These are phyloP conservation scores for Hypoxylon fragiforme DNA, from an alignment of 495 filamentous ascomycete genomes.

Conservation along the genomic window DNA sequence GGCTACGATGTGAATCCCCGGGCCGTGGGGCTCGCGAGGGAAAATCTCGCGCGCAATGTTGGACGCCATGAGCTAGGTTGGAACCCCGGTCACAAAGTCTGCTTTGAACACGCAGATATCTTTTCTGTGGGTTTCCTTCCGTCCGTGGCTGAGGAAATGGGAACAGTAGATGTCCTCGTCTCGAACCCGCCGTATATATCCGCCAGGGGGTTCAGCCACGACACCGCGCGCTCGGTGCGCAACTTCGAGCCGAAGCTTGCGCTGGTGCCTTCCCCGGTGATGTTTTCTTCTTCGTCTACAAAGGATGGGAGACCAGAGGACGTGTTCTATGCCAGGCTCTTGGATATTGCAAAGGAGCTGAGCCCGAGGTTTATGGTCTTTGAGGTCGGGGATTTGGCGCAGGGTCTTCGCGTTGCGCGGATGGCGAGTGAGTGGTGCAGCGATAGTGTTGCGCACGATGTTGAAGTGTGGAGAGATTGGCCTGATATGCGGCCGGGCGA, in stretches of 20 bases:
- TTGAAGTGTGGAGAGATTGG: slow-evolving; percentile 61
- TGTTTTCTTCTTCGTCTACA: neutral
- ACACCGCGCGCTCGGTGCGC: slow-evolving; percentile 72
- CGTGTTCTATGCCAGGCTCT: slow-evolving; percentile 60
- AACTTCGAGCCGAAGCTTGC: slow-evolving; percentile 78
- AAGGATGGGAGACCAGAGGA: slow-evolving; percentile 51
- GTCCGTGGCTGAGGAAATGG: neutral
- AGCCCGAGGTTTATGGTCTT: slow-evolving; percentile 52
- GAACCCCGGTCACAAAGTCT: slow-evolving; percentile 31
- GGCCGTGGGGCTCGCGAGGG: slow-evolving; percentile 63
- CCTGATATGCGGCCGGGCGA: slow-evolving; percentile 32
- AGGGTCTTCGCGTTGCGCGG: slow-evolving; percentile 61
- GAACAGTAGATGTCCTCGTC: slow-evolving; percentile 68
- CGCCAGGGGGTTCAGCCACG: slow-evolving; percentile 51
- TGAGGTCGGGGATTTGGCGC: slow-evolving; percentile 61
- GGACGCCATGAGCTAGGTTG: slow-evolving; percentile 3
- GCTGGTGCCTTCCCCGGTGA: slow-evolving; percentile 58
- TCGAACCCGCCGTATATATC: slow-evolving; percentile 95
- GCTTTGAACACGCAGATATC: slow-evolving; percentile 60
- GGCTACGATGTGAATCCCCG: slow-evolving; percentile 64
- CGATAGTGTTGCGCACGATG: slow-evolving; percentile 11
- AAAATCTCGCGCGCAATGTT: slow-evolving; percentile 64
- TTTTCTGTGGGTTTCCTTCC: slow-evolving; percentile 42
- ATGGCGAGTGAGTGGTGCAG: slow-evolving; percentile 37
- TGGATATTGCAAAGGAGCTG: slow-evolving; percentile 43